Evolutionary conservation across 139 green algal genomes (phyloP), one percentile per base, ranked within the genome.

Genomic region (Limnomonas spitsbergensis): DNA sequence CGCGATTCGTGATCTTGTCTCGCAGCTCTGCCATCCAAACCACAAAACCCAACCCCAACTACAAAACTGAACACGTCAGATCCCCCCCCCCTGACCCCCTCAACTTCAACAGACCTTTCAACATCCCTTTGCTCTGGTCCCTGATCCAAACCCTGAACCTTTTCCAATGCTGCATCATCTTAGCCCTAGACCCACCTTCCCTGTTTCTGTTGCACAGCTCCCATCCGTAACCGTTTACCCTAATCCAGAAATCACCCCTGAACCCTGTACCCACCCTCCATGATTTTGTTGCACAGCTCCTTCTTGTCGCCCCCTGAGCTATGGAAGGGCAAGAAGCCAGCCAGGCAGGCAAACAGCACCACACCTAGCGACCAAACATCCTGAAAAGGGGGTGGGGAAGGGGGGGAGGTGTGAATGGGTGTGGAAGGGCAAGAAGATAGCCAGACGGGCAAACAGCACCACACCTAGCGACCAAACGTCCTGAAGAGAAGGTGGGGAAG

Each of bases 311-410:
- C 85, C 4, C 78, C 81, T 32, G 82, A 86, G 56, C 87, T 85
- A 80, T 95, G 90, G 87, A 96, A 96, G 66, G 92, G 92, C 71
- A 96, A 86, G 81, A 91, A 91, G 34, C 92, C 93, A 0, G 82
- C 82, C 74, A 97, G 74, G 89, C 94, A 96, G 53, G 91, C 93
- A 86, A 96, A 97, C 61, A 96, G 83, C 78, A 97, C 92, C 4
- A 97, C 85, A 9, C 93, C 93, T 53, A 92, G 77, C 53, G 73
- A 89, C 93, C 93, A 97, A 52, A 96, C 89, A 83, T 97, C 93
- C 40, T 81, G 76, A 7, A 24, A 24, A 24, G 14, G 47, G 14
- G 14, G 47, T 61, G 24, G 47, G 14, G 47, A n/a, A 24, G 14
- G 69, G 69, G 9, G 14, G 37, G n/a, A n/a, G n/a, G n/a, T n/a